These are phyloP conservation scores for Phragmites australis DNA, from an alignment of 176 grass and related monocot species.

Conservation along the genomic window DNA sequence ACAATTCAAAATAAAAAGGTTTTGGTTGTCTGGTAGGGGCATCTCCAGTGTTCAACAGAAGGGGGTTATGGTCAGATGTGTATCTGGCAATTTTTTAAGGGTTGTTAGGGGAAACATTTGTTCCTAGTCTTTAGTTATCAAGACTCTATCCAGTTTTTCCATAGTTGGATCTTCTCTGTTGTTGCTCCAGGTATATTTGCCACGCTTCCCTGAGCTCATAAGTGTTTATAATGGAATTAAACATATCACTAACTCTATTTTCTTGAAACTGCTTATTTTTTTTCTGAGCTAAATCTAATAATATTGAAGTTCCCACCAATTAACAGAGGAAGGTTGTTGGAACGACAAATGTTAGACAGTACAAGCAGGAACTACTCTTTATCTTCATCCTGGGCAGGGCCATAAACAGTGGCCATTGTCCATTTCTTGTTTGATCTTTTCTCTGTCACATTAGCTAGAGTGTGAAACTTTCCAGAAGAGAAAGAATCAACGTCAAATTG, in stretches of 20 bases:
- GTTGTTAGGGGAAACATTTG: neutral
- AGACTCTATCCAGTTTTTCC: neutral
- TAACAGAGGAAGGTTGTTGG: fast-evolving
- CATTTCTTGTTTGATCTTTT: neutral
- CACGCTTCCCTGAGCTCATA: neutral
- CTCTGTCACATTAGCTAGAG: neutral
- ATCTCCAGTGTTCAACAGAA: neutral
- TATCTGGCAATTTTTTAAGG: neutral
- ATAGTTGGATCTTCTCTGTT: neutral
- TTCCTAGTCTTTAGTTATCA: neutral
- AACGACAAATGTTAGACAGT: neutral
- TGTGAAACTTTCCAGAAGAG: no score
- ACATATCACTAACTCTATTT: neutral
- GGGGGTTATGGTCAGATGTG: neutral
- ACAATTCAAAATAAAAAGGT: neutral
- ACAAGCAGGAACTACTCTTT: neutral
- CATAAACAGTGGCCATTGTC: neutral
- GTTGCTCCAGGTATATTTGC: neutral
- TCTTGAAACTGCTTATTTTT: neutral
- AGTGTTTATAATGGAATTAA: neutral
- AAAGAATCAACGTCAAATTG: neutral
- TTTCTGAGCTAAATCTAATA: neutral
- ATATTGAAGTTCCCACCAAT: neutral
- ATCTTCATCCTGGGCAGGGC: neutral
- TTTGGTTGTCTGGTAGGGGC: neutral